Conservation (phyloP, 768 basidiomycete genomes). For the Kwoniella bestiolae region DNA sequence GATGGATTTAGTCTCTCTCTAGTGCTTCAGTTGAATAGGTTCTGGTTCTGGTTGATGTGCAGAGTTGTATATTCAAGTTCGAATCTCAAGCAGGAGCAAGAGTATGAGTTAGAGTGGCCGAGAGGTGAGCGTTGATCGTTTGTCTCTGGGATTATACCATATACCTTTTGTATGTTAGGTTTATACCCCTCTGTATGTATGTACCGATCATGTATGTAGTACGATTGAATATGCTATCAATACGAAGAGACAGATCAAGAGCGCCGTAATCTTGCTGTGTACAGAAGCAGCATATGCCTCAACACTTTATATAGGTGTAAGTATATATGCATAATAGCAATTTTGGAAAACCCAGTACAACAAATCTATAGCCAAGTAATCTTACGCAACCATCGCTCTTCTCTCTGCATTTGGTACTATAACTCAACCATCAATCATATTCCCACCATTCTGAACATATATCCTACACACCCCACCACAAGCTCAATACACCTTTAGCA, state of each 20-base stretch:
- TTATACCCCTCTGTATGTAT: background rate
- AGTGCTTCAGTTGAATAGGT: background rate
- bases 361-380: no score
- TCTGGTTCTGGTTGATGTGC: no score
- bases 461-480: slow-evolving; percentile 78
- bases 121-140: background rate
- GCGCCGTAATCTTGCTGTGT: no score
- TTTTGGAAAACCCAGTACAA: no score
- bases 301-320: no score
- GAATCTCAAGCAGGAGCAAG: no score
- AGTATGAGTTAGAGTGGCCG: background rate
- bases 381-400: background rate
- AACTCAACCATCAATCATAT: no score
- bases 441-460: background rate
- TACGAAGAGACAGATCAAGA: no score
- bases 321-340: no score
- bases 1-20: background rate
- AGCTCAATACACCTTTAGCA: slow-evolving; percentile 77
- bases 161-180: background rate
- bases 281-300: no score
- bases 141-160: background rate
- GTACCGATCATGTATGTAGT: background rate
- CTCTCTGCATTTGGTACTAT: background rate
- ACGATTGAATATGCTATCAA: background rate
- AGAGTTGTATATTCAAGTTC: no score